A percentile compares a stretch with the other conserved stretches of the same genome.
phyloP scores from a whole-genome alignment of 2,329 filamentous ascomycete genomes.

The Nemania diffusa region DNA sequence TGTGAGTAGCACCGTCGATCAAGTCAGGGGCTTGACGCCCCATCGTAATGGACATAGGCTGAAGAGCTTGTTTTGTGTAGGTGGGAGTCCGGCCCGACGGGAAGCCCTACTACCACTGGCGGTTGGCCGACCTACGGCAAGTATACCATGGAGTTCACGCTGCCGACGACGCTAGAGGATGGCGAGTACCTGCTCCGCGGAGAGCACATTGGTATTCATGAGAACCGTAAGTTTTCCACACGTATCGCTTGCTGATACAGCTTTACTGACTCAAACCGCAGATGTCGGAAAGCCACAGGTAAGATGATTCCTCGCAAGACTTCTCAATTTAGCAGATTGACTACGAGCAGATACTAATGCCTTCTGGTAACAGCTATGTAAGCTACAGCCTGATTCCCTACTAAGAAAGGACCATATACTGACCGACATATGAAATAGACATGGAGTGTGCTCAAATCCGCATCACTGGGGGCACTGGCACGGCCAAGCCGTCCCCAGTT shows the following conservation, averaged over 20 bases:
- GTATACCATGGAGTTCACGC: constrained; percentile 55
- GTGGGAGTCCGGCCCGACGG: constrained; percentile 48
- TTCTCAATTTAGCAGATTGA: not conserved
- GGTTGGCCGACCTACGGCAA: constrained; percentile 52
- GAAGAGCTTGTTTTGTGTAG: constrained; percentile 16
- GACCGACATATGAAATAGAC: constrained; percentile 24
- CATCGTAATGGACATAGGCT: not conserved
- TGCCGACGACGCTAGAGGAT: constrained; percentile 53
- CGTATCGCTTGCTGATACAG: not conserved
- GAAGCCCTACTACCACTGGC: constrained; percentile 41
- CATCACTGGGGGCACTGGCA: constrained; percentile 40
- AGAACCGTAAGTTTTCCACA: constrained; percentile 39
- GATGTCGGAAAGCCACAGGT: constrained; percentile 47
- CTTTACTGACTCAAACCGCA: constrained; percentile 29
- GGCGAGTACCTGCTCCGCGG: constrained; percentile 59
- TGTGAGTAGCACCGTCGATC: constrained; percentile 43
- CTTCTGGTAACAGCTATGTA: constrained; percentile 23
- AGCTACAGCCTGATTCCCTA: not conserved
- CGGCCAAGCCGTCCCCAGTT: constrained; percentile 39
- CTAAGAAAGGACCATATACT: constrained; percentile 8
- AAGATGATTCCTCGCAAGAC: constrained; percentile 29
- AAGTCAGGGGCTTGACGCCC: not conserved
- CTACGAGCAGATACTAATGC: not conserved
- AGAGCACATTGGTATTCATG: constrained; percentile 61
- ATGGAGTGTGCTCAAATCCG: constrained; percentile 45